phyloP scores from a whole-genome alignment of 2,329 filamentous ascomycete species.

The Zalaria obscura region DNA sequence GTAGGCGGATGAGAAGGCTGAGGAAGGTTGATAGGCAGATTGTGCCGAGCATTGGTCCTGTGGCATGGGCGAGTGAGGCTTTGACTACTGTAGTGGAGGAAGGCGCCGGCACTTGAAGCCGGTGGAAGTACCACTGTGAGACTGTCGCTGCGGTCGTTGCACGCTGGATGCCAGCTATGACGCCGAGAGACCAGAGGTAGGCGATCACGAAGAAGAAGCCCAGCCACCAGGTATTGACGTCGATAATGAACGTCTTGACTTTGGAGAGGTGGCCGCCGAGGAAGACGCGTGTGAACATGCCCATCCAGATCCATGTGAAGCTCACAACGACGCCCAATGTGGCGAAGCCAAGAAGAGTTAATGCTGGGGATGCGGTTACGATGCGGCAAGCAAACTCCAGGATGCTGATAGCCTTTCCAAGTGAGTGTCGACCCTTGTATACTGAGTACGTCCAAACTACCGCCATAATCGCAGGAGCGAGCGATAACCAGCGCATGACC shows the following conservation, averaged over 20 bases:
- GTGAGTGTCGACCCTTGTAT: conserved; percentile 62
- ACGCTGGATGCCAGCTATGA: conserved; percentile 79
- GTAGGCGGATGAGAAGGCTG: conserved; percentile 66
- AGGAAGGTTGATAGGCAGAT: conserved; percentile 80
- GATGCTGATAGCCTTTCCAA: conserved; percentile 73
- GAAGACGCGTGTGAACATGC: conserved; percentile 93
- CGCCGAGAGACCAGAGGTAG: conserved; percentile 86
- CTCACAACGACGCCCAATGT: conserved; percentile 61
- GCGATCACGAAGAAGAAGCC: conserved; percentile 84
- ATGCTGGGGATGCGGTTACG: conserved; percentile 66
- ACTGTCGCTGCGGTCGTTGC: conserved; percentile 88
- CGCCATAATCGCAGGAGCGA: conserved; percentile 60
- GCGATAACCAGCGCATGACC: conserved; percentile 74
- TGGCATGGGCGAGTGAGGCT: conserved; percentile 68
- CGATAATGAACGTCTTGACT: conserved; percentile 58
- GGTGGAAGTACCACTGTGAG: conserved; percentile 98
- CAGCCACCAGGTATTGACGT: conserved; percentile 85
- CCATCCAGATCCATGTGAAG: conserved; percentile 94
- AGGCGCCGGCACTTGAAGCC: conserved; percentile 63
- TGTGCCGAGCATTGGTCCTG: conserved; percentile 79
- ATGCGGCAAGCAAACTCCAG: conserved; percentile 87
- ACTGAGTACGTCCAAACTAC: conserved; percentile 74
- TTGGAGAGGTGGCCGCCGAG: conserved; percentile 70
- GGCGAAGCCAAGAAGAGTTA: conserved; percentile 71
- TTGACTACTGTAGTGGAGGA: conserved; percentile 68